phyloP scores from a whole-genome alignment of 495 filamentous ascomycete genomes.

The Podospora comata region DNA sequence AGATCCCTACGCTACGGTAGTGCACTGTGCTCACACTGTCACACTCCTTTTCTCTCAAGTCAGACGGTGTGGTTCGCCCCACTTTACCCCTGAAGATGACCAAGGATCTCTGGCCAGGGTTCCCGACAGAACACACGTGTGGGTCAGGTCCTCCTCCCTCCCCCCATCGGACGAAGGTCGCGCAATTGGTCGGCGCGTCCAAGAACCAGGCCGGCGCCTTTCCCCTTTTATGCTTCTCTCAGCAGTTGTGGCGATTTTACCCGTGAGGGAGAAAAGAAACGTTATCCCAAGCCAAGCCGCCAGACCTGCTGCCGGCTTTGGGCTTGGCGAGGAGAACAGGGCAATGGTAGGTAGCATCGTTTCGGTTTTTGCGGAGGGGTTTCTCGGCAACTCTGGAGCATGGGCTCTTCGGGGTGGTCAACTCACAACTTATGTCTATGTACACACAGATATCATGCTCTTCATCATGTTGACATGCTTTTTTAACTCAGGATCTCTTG shows the following conservation, averaged over 20 bases:
- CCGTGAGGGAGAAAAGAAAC: constrained; percentile 1
- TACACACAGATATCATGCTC: not conserved
- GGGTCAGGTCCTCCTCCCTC: constrained; percentile 11
- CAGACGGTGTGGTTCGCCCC: not conserved
- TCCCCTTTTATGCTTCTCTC: not conserved
- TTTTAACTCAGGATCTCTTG: not conserved
- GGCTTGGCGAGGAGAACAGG: not conserved
- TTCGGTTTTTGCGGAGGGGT: not conserved
- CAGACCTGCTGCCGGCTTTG: not conserved
- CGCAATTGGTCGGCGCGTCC: constrained; percentile 14
- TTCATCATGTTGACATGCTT: not conserved
- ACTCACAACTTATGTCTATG: not conserved
- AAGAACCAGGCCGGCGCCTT: constrained; percentile 10
- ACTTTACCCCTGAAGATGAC: constrained; percentile 21
- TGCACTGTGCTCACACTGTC: constrained; percentile 16
- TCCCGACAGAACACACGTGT: not conserved
- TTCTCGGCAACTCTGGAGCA: not conserved
- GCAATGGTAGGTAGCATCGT: not conserved
- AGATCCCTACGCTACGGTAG: not conserved
- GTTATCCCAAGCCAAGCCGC: constrained; percentile 5
- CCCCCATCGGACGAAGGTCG: not conserved
- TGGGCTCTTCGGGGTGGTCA: not conserved
- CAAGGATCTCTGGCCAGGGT: constrained; percentile 11
- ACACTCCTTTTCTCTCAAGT: not conserved
- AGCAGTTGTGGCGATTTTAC: not conserved